Evolutionary conservation across 768 basidiomycete genomes (phyloP).

Genomic region (Tylopilus sp.): DNA sequence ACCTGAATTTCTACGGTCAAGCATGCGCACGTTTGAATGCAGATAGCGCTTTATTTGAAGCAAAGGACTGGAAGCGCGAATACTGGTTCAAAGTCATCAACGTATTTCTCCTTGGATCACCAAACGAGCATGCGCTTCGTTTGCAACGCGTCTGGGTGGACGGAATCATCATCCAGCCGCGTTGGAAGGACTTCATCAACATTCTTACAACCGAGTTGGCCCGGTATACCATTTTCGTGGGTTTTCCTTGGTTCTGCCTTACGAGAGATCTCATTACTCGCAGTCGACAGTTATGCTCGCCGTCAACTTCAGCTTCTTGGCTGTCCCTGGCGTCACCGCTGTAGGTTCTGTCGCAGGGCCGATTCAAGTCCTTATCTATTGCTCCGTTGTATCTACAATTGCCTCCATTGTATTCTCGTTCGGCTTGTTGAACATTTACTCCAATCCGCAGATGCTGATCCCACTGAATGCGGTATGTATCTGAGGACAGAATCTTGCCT

Average conservation of each 20-base stretch:
- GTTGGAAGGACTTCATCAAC: conserved; percentile 10
- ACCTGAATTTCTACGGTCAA: conserved; percentile 13
- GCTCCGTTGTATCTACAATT: conserved; percentile 1
- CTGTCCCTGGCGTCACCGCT: too few relatives aligned
- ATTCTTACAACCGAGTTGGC: conserved; percentile 7
- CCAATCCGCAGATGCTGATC: not conserved
- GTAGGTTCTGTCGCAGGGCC: not conserved
- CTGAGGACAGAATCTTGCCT: too few relatives aligned
- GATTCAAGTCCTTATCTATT: conserved; percentile 13
- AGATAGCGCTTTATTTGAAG: conserved; percentile 4
- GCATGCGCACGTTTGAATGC: conserved; percentile 10
- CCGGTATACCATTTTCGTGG: conserved; percentile 13
- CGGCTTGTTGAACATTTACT: conserved; percentile 11
- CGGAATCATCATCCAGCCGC: too few relatives aligned
- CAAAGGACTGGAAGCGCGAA: conserved; percentile 6
- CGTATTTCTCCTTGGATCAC: not conserved
- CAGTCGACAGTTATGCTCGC: too few relatives aligned
- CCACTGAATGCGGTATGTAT: conserved; percentile 6
- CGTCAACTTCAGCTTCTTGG: too few relatives aligned
- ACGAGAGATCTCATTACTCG: not conserved
- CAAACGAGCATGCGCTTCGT: too few relatives aligned
- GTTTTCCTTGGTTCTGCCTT: not conserved
- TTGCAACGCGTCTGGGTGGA: too few relatives aligned
- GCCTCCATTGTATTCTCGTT: conserved; percentile 15
- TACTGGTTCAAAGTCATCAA: not conserved